A percentile compares a stretch with the other conserved stretches of the same genome.
phyloP scores from a whole-genome alignment of 768 basidiomycete genomes.

The Gelatoporia subvermispora region DNA sequence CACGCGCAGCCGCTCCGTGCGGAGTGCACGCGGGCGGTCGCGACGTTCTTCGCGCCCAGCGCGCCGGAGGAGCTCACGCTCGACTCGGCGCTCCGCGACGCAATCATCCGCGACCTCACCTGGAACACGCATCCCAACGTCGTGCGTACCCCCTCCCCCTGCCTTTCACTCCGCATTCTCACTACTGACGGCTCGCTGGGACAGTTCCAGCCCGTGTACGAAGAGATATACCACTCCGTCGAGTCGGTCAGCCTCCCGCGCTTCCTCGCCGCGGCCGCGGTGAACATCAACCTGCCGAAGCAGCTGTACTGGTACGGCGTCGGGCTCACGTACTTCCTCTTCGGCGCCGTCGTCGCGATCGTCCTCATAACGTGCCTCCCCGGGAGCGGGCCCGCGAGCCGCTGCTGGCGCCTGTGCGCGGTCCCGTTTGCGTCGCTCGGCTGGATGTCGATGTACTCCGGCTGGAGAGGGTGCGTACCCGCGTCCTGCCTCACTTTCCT shows the following conservation, averaged over 20 bases:
- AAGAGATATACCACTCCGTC: slow-evolving; percentile 27
- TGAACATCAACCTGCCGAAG: slow-evolving; percentile 33
- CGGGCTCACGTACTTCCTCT: slow-evolving; percentile 20
- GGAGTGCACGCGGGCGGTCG: slow-evolving; percentile 20
- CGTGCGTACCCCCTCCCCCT: slow-evolving; percentile 19
- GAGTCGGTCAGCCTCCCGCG: slow-evolving; percentile 26
- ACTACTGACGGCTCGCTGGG: background rate
- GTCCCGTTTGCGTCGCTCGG: slow-evolving; percentile 27
- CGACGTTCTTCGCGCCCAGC: slow-evolving; percentile 20
- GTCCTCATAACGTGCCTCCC: slow-evolving; percentile 6
- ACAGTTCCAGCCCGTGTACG: slow-evolving; percentile 33
- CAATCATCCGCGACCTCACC: slow-evolving; percentile 23
- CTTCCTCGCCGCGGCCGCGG: slow-evolving; percentile 28
- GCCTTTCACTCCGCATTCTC: background rate
- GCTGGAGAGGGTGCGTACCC: slow-evolving; percentile 26
- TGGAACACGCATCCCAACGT: slow-evolving; percentile 33
- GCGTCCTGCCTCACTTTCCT: background rate
- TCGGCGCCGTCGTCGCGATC: slow-evolving; percentile 24
- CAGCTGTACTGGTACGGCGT: slow-evolving; percentile 31
- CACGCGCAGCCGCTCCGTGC: slow-evolving; percentile 18
- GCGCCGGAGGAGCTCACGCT: slow-evolving; percentile 17
- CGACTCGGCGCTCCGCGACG: slow-evolving; percentile 22
- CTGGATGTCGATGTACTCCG: slow-evolving; percentile 28
- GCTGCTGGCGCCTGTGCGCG: slow-evolving; percentile 30
- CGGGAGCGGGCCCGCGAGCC: slow-evolving; percentile 1